phyloP scores from a whole-genome alignment of 345 rosid genomes.

The Nasturtium officinale region DNA sequence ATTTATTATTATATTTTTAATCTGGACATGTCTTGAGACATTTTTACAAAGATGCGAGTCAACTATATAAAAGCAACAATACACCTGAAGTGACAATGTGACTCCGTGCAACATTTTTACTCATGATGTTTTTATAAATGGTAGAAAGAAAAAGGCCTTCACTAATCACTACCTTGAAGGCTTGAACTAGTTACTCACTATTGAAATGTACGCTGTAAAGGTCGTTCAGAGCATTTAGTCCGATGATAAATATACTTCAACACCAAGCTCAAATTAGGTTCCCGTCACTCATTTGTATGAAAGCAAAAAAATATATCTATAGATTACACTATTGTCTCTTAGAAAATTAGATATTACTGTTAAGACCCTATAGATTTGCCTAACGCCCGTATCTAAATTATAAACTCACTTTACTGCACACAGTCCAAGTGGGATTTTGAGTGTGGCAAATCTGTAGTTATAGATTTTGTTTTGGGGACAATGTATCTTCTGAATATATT shows the following conservation, averaged over 20 bases:
- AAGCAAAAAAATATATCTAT: neutral
- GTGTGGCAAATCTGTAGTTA: constrained; percentile 32
- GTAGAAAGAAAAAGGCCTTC: neutral
- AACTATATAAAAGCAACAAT: neutral
- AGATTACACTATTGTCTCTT: neutral
- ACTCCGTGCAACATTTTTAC: neutral
- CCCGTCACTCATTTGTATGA: neutral
- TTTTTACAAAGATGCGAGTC: neutral
- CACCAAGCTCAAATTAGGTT: neutral
- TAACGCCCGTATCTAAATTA: constrained; percentile 35
- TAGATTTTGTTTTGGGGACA: constrained; percentile 22
- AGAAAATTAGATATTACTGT: neutral
- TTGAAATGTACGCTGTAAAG: neutral
- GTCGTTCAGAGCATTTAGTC: neutral
- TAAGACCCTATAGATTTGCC: constrained; percentile 32
- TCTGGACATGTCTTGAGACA: neutral
- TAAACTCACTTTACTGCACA: constrained; percentile 32
- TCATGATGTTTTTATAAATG: neutral
- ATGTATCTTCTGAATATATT: neutral
- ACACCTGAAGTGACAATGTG: neutral
- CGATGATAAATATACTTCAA: neutral
- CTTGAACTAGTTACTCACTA: neutral
- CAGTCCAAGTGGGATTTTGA: constrained; percentile 31
- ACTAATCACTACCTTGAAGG: no score
- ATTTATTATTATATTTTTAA: neutral